Evolutionary conservation across 495 filamentous ascomycete genomes (phyloP).

Genomic region (Sphaerosporella brunnea): DNA sequence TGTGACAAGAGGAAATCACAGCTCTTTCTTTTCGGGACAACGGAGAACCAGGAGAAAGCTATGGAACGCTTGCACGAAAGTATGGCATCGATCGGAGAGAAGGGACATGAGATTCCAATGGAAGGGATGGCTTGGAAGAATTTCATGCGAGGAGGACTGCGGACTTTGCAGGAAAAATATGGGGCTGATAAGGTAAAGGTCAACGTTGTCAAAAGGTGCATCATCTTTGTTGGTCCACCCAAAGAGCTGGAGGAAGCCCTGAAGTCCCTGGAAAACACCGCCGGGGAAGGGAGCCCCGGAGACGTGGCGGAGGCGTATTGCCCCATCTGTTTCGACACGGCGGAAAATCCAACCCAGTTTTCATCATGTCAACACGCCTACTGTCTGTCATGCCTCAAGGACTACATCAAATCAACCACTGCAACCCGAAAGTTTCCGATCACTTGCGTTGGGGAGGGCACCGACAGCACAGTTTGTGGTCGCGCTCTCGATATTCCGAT

Average conservation of each 20-base stretch:
- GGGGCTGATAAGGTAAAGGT: slow-evolving; percentile 10
- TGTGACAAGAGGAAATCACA: slow-evolving; percentile 14
- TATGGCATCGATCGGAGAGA: slow-evolving; percentile 6
- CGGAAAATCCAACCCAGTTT: slow-evolving; percentile 15
- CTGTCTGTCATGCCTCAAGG: slow-evolving; percentile 27
- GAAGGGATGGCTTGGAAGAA: slow-evolving; percentile 4
- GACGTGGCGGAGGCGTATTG: slow-evolving; percentile 14
- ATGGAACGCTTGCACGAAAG: slow-evolving; percentile 2
- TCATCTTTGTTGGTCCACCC: slow-evolving; percentile 10
- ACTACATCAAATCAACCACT: slow-evolving; percentile 18
- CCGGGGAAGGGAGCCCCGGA: neutral
- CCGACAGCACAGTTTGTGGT: slow-evolving; percentile 2
- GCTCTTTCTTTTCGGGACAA: slow-evolving; percentile 8
- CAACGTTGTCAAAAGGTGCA: slow-evolving; percentile 6
- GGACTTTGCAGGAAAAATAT: slow-evolving; percentile 5
- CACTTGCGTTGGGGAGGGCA: slow-evolving; percentile 21
- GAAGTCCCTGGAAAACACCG: neutral
- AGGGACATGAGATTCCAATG: slow-evolving; percentile 12
- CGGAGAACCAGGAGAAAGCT: neutral
- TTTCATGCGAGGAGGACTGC: slow-evolving; percentile 12
- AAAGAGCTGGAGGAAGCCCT: neutral
- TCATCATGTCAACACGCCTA: slow-evolving; percentile 28
- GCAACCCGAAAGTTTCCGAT: slow-evolving; percentile 24
- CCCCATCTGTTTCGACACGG: slow-evolving; percentile 26
- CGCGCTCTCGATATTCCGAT: slow-evolving; percentile 2